Base-by-base conservation (phyloP, 2,329 filamentous ascomycete species). In the Fusarium fracticaudum region DNA sequence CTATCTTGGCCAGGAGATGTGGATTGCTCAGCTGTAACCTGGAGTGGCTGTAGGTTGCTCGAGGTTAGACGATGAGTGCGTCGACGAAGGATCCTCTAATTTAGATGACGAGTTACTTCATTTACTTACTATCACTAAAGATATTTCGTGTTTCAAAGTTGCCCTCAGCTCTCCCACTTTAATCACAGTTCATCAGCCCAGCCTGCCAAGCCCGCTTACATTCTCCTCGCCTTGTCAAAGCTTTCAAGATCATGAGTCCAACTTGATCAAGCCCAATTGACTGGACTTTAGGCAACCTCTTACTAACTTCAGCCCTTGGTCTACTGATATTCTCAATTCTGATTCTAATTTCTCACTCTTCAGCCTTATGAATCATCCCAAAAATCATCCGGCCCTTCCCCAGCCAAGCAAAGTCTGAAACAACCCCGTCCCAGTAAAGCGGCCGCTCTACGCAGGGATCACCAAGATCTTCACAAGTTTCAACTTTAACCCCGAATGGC, bases 371-470 rank as follows among this genome's bases (percentile, higher is more conserved):
- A 50, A 48, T 29, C 33, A 29, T 50, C 55, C 3, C 26, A 8
- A 35, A 33, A 47, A 29, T 51, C 35, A 60, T 24, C 26, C 9
- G 3, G 51, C 18, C 7, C 26, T 18, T n/a, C 24, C 37, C 26
- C 44, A 40, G 31, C 45, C 59, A 59, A 59, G 31, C 48, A 47
- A 20, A 41, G 26, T 48, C 50, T 70, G 67, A 70, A 70, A 70
- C 67, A 38, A 45, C 26, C 47, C 35, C 29, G 57, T 64, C 55
- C 71, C 67, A 55, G 35, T 35, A 45, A 57, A 67, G 66, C 71
- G 71, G 67, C 71, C 62, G 67, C 54, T 45, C 47, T 47, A 20
- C 26, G 22, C 72, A 69, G 38, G 71, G 71, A 72, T 74, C 15
- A 11, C 11, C 59, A 67, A 74, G 71, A 74, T 74, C 71, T 58